A percentile compares a stretch with the other conserved stretches of the same genome.
These are phyloP conservation scores for Cyclanthera cordifolia DNA, from an alignment of 306 rosid species.

Conservation along the genomic window DNA sequence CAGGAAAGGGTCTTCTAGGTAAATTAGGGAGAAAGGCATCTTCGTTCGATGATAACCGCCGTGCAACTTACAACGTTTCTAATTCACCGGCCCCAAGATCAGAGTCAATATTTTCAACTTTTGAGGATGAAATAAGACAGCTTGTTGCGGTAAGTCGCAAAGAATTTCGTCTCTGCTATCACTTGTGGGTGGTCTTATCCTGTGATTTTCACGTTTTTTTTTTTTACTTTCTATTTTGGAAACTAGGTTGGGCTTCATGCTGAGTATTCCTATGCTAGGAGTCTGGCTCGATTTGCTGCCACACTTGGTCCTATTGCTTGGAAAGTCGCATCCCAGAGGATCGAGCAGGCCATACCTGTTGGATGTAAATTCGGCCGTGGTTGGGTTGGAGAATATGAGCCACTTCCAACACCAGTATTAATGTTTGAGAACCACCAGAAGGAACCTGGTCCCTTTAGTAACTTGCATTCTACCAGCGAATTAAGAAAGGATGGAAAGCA, in stretches of 20 bases:
- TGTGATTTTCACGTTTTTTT: slow-evolving; percentile 13
- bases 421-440: slow-evolving; percentile 47
- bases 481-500: slow-evolving; percentile 33
- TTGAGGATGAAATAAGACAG: slow-evolving; percentile 80
- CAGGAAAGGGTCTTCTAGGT: slow-evolving; percentile 57
- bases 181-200: not conserved
- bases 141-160: slow-evolving; percentile 64
- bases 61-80: slow-evolving; percentile 54
- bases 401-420: slow-evolving; percentile 83
- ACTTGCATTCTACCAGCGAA: slow-evolving; percentile 30
- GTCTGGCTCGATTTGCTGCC: slow-evolving; percentile 93
- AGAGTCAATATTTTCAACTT: slow-evolving; percentile 66
- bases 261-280: slow-evolving; percentile 87
- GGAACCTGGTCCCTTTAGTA: slow-evolving; percentile 33
- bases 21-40: slow-evolving; percentile 64
- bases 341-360: slow-evolving; percentile 73
- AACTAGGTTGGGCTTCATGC: slow-evolving; percentile 96
- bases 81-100: slow-evolving; percentile 41
- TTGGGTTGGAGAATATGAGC: slow-evolving; percentile 98
- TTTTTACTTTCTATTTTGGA: not conserved
- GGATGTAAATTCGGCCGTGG: slow-evolving; percentile 88
- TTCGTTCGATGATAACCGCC: slow-evolving; percentile 63
- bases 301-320: slow-evolving; percentile 83
- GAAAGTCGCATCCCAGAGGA: slow-evolving; percentile 82
- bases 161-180: slow-evolving; percentile 11